These are phyloP conservation scores for Amaranthus hypochondriacus DNA, from an alignment of 148 eudicot species.

Conservation along the genomic window DNA sequence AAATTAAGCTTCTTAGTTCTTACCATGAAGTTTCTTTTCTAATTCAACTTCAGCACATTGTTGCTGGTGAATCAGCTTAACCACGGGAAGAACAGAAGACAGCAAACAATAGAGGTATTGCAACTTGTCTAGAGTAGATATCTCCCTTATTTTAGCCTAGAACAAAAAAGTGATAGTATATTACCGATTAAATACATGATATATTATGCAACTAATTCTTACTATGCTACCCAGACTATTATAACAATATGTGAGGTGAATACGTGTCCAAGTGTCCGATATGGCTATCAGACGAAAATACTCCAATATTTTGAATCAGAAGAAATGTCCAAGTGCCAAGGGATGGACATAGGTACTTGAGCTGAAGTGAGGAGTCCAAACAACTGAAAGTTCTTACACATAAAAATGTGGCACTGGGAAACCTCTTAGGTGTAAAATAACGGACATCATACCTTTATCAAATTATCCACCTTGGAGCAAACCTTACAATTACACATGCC, in stretches of 20 bases:
- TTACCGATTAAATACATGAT: neutral
- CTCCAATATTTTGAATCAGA: too few relatives aligned
- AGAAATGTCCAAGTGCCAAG: too few relatives aligned
- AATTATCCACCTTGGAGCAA: constrained; percentile 74
- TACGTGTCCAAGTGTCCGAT: too few relatives aligned
- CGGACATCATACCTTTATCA: constrained; percentile 58
- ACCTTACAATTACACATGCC: constrained; percentile 82
- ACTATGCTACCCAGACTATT: too few relatives aligned
- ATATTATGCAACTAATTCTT: neutral
- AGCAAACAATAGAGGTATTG: constrained; percentile 75
- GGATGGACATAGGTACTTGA: too few relatives aligned
- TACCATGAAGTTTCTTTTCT: constrained; percentile 80
- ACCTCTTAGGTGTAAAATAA: constrained; percentile 6
- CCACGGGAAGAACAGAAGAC: constrained; percentile 87
- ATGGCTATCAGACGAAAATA: too few relatives aligned
- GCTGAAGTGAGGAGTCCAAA: too few relatives aligned
- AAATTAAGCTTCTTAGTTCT: constrained; percentile 28
- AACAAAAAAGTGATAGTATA: constrained; percentile 13
- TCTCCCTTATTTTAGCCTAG: constrained; percentile 75
- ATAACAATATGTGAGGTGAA: too few relatives aligned
- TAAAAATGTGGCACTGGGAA: neutral
- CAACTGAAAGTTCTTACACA: neutral
- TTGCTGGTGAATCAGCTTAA: constrained; percentile 66
- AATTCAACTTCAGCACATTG: constrained; percentile 83
- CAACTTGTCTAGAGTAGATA: constrained; percentile 75